Evolutionary conservation across 257 asterid genomes (phyloP).

Genomic region (Solanum acaule): DNA sequence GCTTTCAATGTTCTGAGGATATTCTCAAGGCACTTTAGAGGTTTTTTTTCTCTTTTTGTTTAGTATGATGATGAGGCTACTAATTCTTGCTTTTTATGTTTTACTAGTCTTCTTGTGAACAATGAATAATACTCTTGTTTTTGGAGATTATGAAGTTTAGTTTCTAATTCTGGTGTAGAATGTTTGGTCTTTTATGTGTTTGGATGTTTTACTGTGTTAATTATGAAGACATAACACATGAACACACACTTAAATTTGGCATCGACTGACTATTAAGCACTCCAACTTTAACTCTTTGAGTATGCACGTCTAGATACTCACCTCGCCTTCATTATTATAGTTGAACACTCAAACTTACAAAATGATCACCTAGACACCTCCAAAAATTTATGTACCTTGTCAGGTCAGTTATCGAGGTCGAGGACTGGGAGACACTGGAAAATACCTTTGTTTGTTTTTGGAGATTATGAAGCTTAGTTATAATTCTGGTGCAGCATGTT

Average conservation of each 20-base stretch:
- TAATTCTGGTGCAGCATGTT: not conserved
- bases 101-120: not conserved
- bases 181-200: not conserved
- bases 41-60: not conserved
- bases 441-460: not conserved
- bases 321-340: no score
- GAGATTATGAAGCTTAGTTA: not conserved
- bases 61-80: not conserved
- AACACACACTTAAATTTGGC: no score
- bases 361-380: no score
- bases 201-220: not conserved
- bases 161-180: not conserved
- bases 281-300: no score
- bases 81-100: no score
- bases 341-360: no score
- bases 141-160: not conserved
- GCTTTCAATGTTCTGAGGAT: conserved; percentile 82
- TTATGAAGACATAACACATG: not conserved
- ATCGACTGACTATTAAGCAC: no score
- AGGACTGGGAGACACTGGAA: not conserved
- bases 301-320: no score
- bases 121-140: not conserved
- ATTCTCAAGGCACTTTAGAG: conserved; percentile 47
- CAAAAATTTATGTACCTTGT: no score
- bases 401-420: no score